Evolutionary conservation across 2,329 filamentous ascomycete species (phyloP).

Genomic region (Arthrocladium fulminans): DNA sequence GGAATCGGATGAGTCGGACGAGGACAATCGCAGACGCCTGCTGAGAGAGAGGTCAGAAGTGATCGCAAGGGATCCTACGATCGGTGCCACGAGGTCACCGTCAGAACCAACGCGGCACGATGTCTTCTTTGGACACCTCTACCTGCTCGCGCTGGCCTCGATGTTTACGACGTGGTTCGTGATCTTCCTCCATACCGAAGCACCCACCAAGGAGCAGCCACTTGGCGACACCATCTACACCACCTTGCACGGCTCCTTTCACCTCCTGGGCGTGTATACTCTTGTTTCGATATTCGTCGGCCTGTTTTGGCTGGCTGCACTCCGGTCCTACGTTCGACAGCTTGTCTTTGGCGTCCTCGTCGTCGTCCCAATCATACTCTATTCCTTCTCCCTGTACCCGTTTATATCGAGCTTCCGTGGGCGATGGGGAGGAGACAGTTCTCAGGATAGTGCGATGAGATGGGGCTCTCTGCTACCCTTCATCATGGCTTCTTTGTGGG

Average conservation of each 20-base stretch:
- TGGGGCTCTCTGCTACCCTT: constrained; percentile 74
- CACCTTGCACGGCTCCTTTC: constrained; percentile 74
- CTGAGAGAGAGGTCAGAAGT: constrained; percentile 40
- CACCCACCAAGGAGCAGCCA: constrained; percentile 57
- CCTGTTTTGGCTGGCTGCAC: constrained; percentile 76
- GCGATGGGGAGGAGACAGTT: constrained; percentile 58
- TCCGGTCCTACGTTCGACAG: constrained; percentile 80
- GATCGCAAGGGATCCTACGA: background rate
- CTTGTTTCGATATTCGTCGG: constrained; percentile 82
- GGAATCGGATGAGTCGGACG: constrained; percentile 35
- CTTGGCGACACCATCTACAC: constrained; percentile 93
- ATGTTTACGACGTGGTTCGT: constrained; percentile 83
- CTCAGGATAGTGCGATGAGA: constrained; percentile 86
- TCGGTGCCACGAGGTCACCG: constrained; percentile 46
- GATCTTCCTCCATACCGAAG: constrained; percentile 78
- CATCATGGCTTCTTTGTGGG: constrained; percentile 65
- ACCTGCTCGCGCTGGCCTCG: constrained; percentile 71
- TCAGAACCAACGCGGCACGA: constrained; percentile 73
- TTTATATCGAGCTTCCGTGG: constrained; percentile 84
- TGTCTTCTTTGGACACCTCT: constrained; percentile 83
- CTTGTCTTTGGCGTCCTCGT: constrained; percentile 72
- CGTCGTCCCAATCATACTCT: constrained; percentile 74
- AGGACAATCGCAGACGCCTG: constrained; percentile 35
- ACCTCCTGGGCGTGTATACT: constrained; percentile 84
- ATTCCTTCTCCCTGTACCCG: constrained; percentile 85